A percentile compares a stretch with the other conserved stretches of the same genome.
Evolutionary conservation across 2,329 filamentous ascomycete genomes (phyloP).

Genomic region (Ascochyta pisi): DNA sequence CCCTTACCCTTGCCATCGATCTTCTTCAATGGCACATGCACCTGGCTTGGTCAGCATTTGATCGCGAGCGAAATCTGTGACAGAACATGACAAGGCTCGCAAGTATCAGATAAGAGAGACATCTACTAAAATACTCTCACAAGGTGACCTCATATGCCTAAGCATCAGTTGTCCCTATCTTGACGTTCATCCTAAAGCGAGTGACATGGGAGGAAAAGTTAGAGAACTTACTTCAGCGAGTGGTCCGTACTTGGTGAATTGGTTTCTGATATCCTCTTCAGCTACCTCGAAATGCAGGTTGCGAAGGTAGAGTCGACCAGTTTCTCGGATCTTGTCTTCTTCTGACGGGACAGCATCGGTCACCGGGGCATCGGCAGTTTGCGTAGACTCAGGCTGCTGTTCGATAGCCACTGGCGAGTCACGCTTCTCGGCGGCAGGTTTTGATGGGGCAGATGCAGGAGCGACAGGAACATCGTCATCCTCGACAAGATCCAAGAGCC

Average conservation of each 20-base stretch:
- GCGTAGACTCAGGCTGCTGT: constrained; percentile 3
- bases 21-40: constrained; percentile 81
- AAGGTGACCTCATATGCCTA: constrained; percentile 85
- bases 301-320: constrained; percentile 82
- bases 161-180: constrained; percentile 99
- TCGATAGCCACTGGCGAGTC: constrained; percentile 18
- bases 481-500: constrained; percentile 83
- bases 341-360: constrained; percentile 51
- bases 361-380: constrained; percentile 8
- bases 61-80: neutral
- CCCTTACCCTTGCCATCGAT: constrained; percentile 79
- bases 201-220: constrained; percentile 26
- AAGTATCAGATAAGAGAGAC: constrained; percentile 84
- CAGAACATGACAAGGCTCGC: constrained; percentile 14
- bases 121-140: constrained; percentile 99
- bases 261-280: constrained; percentile 75
- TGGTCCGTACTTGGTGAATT: constrained; percentile 75
- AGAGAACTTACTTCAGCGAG: constrained; percentile 80
- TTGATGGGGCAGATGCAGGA: constrained; percentile 10
- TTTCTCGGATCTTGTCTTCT: constrained; percentile 71
- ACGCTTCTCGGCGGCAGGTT: constrained; percentile 21
- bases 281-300: constrained; percentile 84
- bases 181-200: constrained; percentile 80
- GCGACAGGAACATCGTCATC: constrained; percentile 63
- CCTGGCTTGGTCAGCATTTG: constrained; percentile 60